phyloP scores from a whole-genome alignment of 257 asterid genomes.

The Cordia subcordata region DNA sequence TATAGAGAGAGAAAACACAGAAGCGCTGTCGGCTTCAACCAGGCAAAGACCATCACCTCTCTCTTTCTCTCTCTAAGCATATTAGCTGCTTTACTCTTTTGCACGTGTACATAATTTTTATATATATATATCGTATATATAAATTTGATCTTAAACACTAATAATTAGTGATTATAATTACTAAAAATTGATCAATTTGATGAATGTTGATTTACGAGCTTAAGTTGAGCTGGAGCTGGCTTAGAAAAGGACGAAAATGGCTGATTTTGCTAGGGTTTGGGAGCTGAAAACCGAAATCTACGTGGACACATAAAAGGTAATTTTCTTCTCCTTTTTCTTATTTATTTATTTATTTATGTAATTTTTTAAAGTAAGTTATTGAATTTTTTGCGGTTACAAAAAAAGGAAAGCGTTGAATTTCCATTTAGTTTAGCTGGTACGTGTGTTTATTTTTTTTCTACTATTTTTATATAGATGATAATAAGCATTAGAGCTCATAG shows the following conservation, averaged over 20 bases:
- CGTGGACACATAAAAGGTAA: conserved; percentile 21
- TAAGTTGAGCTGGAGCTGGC: conserved; percentile 19
- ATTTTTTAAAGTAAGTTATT: conserved; percentile 11
- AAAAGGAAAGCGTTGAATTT: conserved; percentile 18
- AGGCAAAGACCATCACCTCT: conserved; percentile 64
- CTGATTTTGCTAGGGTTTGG: conserved; percentile 43
- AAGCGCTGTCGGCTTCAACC: conserved; percentile 81
- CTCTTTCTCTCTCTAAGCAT: conserved; percentile 17
- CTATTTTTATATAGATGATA: conserved; percentile 21
- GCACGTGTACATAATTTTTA: too few relatives aligned
- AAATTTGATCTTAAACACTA: not conserved
- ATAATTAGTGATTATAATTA: conserved; percentile 1
- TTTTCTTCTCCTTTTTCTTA: too few relatives aligned
- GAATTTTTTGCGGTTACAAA: conserved; percentile 15
- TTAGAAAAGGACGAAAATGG: conserved; percentile 25
- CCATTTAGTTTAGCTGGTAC: conserved; percentile 1
- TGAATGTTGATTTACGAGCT: not conserved
- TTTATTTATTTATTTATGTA: conserved; percentile 21
- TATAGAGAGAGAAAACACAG: conserved; percentile 36
- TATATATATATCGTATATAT: not conserved
- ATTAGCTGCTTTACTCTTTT: conserved; percentile 5
- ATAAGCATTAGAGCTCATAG: conserved; percentile 2
- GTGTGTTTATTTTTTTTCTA: conserved; percentile 2
- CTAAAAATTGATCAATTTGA: conserved; percentile 21
- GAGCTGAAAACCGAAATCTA: conserved; percentile 12